These are phyloP conservation scores for Ormosia semicastrata DNA, from an alignment of 306 rosid species.

Conservation along the genomic window DNA sequence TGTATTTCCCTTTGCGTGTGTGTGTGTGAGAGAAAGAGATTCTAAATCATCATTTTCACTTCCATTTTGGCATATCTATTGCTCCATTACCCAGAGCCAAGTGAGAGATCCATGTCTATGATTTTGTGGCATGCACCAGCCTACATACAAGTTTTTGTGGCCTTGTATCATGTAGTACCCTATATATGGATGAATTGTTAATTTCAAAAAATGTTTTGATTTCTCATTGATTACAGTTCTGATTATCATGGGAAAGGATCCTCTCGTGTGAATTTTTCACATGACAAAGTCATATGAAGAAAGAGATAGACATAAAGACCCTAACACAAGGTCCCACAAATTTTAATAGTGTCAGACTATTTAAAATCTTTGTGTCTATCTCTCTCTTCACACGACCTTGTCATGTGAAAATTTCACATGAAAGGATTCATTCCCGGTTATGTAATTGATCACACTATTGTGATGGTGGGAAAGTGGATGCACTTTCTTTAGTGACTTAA, in stretches of 20 bases:
- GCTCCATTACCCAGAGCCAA: not conserved
- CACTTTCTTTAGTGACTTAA: not conserved
- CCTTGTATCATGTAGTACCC: not conserved
- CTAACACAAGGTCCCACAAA: too few relatives aligned
- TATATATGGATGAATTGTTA: not conserved
- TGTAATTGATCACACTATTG: not conserved
- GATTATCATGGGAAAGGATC: not conserved
- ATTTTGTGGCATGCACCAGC: not conserved
- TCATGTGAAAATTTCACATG: too few relatives aligned
- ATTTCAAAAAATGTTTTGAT: not conserved
- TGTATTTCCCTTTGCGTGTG: not conserved
- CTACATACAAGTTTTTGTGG: not conserved
- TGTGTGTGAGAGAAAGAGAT: not conserved
- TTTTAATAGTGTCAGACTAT: too few relatives aligned
- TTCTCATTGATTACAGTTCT: not conserved
- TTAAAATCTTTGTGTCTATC: too few relatives aligned
- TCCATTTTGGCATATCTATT: not conserved
- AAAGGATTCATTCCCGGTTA: too few relatives aligned
- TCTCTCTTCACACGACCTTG: too few relatives aligned
- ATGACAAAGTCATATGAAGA: not conserved
- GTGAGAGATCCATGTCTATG: not conserved
- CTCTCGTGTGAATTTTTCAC: too few relatives aligned
- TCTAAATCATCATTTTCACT: not conserved
- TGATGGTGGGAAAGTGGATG: not conserved
- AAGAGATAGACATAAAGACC: too few relatives aligned